A percentile compares a stretch with the other conserved stretches of the same genome.
Conservation (phyloP, 805 yeast species). For the Ogataea glucozyma region DNA sequence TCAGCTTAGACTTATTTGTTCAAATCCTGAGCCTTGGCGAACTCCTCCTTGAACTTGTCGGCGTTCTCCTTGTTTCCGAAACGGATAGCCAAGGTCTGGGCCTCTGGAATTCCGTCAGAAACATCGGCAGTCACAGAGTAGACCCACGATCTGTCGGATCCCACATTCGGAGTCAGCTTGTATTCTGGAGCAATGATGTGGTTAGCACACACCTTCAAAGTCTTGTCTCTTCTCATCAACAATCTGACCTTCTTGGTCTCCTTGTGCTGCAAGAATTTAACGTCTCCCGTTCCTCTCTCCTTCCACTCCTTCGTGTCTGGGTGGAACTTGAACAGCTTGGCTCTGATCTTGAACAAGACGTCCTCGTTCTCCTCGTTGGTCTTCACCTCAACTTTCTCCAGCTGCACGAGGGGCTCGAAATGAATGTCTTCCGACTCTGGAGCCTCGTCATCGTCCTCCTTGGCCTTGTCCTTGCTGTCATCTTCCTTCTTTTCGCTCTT, state of each 20-base stretch:
- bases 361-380: constrained; percentile 93
- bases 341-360: constrained; percentile 80
- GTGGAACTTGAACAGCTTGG: constrained; percentile 87
- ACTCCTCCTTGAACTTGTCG: constrained; percentile 89
- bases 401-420: constrained; percentile 93
- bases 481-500: constrained; percentile 35
- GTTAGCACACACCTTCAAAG: constrained; percentile 96
- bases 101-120: constrained; percentile 94
- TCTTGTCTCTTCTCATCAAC: constrained; percentile 98
- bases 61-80: constrained; percentile 92
- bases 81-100: constrained; percentile 94
- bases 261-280: constrained; percentile 91
- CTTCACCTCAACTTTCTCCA: constrained; percentile 94
- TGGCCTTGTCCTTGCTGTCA: constrained; percentile 35
- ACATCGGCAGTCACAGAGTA: constrained; percentile 92
- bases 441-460: constrained; percentile 54
- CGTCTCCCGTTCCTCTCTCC: constrained; percentile 99
- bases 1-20: constrained; percentile 49
- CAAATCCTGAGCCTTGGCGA: constrained; percentile 75
- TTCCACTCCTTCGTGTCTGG: constrained; percentile 92
- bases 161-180: constrained; percentile 86
- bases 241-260: constrained; percentile 78
- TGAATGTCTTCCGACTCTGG: constrained; percentile 83
- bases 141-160: constrained; percentile 98
- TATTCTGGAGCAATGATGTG: constrained; percentile 85